phyloP scores from a whole-genome alignment of 345 rosid species.

The Hibiscus syriacus region DNA sequence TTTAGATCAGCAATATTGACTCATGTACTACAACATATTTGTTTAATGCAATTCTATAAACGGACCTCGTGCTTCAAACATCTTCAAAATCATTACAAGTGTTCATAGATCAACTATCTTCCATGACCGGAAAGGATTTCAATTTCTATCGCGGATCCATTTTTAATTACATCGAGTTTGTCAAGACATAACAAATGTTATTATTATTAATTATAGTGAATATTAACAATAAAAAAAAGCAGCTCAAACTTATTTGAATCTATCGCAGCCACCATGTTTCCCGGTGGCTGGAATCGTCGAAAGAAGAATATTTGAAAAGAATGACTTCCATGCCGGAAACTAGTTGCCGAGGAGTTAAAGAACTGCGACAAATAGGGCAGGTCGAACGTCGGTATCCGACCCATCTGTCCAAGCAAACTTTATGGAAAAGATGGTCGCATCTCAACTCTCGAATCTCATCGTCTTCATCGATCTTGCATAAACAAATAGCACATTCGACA shows the following conservation, averaged over 20 bases:
- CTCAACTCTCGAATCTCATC: conserved; percentile 25
- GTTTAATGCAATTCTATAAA: neutral
- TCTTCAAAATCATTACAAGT: no score
- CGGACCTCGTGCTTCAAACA: no score
- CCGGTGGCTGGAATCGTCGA: conserved; percentile 2
- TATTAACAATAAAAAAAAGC: neutral
- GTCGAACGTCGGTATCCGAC: conserved; percentile 3
- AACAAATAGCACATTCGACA: conserved; percentile 22
- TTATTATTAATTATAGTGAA: neutral
- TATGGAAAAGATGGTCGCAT: conserved; percentile 36
- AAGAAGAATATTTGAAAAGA: conserved; percentile 9
- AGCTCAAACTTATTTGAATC: neutral
- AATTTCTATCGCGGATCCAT: no score
- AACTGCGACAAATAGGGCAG: conserved; percentile 36
- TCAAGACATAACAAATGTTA: neutral
- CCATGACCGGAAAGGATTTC: no score
- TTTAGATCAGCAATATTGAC: neutral
- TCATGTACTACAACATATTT: neutral
- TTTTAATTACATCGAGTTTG: neutral
- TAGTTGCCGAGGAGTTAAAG: neutral
- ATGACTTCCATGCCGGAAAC: conserved; percentile 8
- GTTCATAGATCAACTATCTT: no score
- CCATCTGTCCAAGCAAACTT: conserved; percentile 32
- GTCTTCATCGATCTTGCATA: conserved; percentile 17
- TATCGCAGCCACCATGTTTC: conserved; percentile 35